Base-by-base conservation (phyloP, 768 basidiomycete genomes). In the Nidula microcarpa region DNA sequence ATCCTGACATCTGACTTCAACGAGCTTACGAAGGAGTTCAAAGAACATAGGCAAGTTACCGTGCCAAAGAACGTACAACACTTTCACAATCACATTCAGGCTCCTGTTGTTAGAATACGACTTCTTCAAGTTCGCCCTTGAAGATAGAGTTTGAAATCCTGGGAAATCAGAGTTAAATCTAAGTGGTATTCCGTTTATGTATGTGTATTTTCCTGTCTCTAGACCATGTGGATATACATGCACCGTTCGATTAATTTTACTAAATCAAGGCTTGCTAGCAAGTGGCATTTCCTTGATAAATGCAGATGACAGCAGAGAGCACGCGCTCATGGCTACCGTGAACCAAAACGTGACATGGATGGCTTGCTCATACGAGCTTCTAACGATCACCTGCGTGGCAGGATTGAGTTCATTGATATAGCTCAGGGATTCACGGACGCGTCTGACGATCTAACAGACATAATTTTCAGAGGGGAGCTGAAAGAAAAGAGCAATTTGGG, bases 281-380 rank as follows among this genome's bases (percentile, higher is more conserved):
- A 76, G 64, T 1, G 71, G 59, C 60, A 76, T 80, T 60, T 83
- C 83, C 51, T 74, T 79, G 41, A 86, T 80, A 54, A 80, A 84
- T 5, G 75, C 49, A 1, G 80, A 75, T 1, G 75, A 69, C 6
- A 80, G n/a, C 8, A 79, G 59, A 0, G 76, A 72, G 37, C 68
- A 68, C 1, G 61, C 65, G 2, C 75, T 74, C 65, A 81, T 63
- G 4, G 57, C 61, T 10, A 75, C 70, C 0, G 74, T 70, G 61
- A 84, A 80, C 62, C 69, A 73, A 56, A 85, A 72, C 1, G 80
- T 70, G 5, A 66, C 70, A 46, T 76, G 75, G 11, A 82, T 66
- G 0, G 81, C 80, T 32, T 73, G 66, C 13, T 64, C 74, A 53
- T 80, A 80, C 5, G 74, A 74, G 18, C 59, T 54, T 43, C 69